Evolutionary conservation across 129 eudicot genomes (phyloP), one percentile per base, ranked within the genome.

Genomic region (Helichrysum umbraculigerum): DNA sequence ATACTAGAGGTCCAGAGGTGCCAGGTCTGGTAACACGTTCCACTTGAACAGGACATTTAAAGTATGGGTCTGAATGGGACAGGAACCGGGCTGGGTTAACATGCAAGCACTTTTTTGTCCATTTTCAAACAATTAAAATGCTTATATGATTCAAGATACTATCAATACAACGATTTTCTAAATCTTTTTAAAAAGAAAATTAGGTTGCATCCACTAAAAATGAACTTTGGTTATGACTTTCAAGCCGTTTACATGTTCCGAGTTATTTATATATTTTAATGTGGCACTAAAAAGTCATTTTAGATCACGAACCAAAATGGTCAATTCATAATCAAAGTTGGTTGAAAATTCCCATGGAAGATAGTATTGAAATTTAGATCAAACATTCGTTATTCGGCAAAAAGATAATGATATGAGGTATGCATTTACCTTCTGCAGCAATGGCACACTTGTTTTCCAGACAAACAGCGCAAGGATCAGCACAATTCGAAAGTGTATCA

Each of bases 401-500:
- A 32, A 64, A 12, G 7, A 32, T 50, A n/a, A 75, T 35, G 44
- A 76, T 14, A 20, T 8, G 51, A 65, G 44, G 66, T 30, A 37
- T 39, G 21, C 19, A 50, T 71, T 12, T 88, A 92, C 98, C 96
- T 90, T 88, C 89, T 35, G 94, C 93, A 75, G 98, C 90, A 37
- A 92, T 91, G 25, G 98, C 88, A 72, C 98, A 92, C 74, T 88
- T 83, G 68, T 90, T 88, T 83, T 92, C 98, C 64, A 92, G 81
- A 86, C 98, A 92, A 79, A 92, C 98, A 52, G 82, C 89, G 79
- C 98, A 92, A 6, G 98, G 98, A 73, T 92, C 98, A 60, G 84
- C 71, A 68, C 95, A 90, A 0, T 82, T 64, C 1, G 86, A 66
- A 34, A 80, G 76, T 42, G 80, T 76, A 75, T 82, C 88, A 14